phyloP scores from a whole-genome alignment of 352 stramenopile genomes.

The Phytophthora fragariaefolia region DNA sequence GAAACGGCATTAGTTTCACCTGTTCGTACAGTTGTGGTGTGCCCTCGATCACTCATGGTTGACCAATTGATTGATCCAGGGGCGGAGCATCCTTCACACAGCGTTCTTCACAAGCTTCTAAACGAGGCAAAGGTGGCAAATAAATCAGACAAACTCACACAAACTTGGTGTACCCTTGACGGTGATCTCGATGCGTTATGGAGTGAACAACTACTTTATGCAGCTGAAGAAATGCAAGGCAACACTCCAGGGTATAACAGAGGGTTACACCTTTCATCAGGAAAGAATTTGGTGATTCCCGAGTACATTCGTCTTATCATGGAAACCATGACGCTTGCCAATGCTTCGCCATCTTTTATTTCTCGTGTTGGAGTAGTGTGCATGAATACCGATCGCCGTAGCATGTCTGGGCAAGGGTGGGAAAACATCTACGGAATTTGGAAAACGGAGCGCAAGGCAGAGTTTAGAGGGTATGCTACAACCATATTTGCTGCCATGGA shows the following conservation, averaged over 20 bases:
- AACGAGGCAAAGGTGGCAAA: conserved; percentile 51
- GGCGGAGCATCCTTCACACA: conserved; percentile 28
- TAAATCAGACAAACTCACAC: conserved; percentile 16
- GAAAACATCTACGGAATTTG: conserved; percentile 48
- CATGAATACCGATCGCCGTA: conserved; percentile 12
- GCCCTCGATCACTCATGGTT: conserved; percentile 45
- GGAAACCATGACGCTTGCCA: conserved; percentile 55
- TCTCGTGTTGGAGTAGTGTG: conserved; percentile 53
- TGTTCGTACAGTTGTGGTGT: conserved; percentile 46
- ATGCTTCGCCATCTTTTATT: conserved; percentile 63
- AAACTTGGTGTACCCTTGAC: conserved; percentile 77
- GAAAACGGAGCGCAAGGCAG: conserved; percentile 40
- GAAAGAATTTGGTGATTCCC: conserved; percentile 49
- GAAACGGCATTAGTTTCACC: conserved; percentile 13
- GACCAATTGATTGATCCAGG: conserved; percentile 40
- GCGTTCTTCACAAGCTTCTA: conserved; percentile 48
- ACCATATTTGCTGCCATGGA: conserved; percentile 56
- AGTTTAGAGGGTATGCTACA: conserved; percentile 38
- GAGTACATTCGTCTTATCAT: conserved; percentile 52
- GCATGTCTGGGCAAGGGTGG: conserved; percentile 28
- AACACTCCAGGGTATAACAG: conserved; percentile 14
- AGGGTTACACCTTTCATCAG: conserved; percentile 45
- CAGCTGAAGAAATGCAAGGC: conserved; percentile 31
- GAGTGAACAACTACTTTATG: conserved; percentile 57
- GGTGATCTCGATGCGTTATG: conserved; percentile 55